Conservation (phyloP, 257 asterid genomes). For the Euphrasia confusa region DNA sequence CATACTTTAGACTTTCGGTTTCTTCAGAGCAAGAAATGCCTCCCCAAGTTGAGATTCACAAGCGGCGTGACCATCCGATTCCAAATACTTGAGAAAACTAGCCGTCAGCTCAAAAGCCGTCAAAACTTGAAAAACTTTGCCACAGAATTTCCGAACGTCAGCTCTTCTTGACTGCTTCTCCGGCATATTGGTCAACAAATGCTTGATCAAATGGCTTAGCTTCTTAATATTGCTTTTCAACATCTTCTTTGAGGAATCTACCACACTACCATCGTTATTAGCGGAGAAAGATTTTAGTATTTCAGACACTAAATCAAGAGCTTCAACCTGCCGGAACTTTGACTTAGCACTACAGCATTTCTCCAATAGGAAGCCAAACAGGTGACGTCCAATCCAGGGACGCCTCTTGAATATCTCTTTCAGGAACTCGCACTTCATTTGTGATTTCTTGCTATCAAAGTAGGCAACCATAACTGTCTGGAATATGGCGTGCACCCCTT, state of each 20-base stretch:
- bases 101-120: conserved; percentile 31
- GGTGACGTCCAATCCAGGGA: conserved; percentile 68
- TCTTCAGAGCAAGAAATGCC: conserved; percentile 45
- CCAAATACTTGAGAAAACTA: conserved; percentile 53
- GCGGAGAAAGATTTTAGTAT: conserved; percentile 37
- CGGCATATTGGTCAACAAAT: conserved; percentile 66
- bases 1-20: conserved; percentile 24
- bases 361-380: conserved; percentile 72
- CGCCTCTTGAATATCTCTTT: conserved; percentile 66
- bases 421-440: conserved; percentile 71
- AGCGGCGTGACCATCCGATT: conserved; percentile 46
- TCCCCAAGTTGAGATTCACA: conserved; percentile 70
- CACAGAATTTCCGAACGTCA: conserved; percentile 77
- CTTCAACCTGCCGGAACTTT: conserved; percentile 77
- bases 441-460: conserved; percentile 82
- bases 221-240: conserved; percentile 48
- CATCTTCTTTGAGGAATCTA: conserved; percentile 29
- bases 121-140: conserved; percentile 62
- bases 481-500: conserved; percentile 48
- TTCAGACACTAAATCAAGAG: conserved; percentile 67
- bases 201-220: conserved; percentile 46
- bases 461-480: conserved; percentile 47
- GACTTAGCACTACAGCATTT: conserved; percentile 64
- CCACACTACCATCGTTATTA: conserved; percentile 28
- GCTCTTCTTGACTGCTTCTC: conserved; percentile 78